phyloP scores from a whole-genome alignment of 257 asterid genomes.

The Penstemon barbatus region DNA sequence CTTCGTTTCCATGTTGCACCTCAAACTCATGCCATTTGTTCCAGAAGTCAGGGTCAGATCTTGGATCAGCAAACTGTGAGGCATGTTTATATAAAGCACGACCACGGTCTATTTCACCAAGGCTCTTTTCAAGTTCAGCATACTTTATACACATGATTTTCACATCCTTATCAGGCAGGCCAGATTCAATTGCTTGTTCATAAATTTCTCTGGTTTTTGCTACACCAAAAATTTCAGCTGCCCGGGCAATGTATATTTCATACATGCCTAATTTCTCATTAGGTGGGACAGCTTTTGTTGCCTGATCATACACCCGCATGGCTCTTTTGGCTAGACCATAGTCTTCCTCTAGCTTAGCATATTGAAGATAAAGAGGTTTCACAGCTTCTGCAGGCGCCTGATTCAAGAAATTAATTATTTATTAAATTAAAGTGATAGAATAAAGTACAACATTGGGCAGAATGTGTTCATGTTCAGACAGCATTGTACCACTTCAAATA shows the following conservation, averaged over 20 bases:
- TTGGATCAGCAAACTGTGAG: slow-evolving; percentile 86
- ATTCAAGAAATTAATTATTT: slow-evolving; percentile 16
- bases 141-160: slow-evolving; percentile 79
- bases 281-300: slow-evolving; percentile 90
- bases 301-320: slow-evolving; percentile 83
- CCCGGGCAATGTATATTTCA: slow-evolving; percentile 90
- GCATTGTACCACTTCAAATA: neutral
- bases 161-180: slow-evolving; percentile 87
- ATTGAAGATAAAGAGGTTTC: slow-evolving; percentile 85
- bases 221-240: slow-evolving; percentile 89
- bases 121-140: slow-evolving; percentile 94
- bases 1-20: slow-evolving; percentile 92
- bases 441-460: neutral
- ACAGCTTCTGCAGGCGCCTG: slow-evolving; percentile 94
- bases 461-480: neutral
- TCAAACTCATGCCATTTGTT: slow-evolving; percentile 90
- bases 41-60: slow-evolving; percentile 89
- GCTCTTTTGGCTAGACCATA: slow-evolving; percentile 92
- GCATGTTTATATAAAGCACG: slow-evolving; percentile 82
- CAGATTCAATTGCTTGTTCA: slow-evolving; percentile 87
- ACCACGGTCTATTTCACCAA: slow-evolving; percentile 87
- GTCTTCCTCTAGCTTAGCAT: slow-evolving; percentile 94
- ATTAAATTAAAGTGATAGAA: slow-evolving; percentile 31
- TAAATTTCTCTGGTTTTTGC: slow-evolving; percentile 90
- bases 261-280: slow-evolving; percentile 87